Conservation (phyloP, 768 basidiomycete species). For the Coprinopsis marcescibilis region DNA sequence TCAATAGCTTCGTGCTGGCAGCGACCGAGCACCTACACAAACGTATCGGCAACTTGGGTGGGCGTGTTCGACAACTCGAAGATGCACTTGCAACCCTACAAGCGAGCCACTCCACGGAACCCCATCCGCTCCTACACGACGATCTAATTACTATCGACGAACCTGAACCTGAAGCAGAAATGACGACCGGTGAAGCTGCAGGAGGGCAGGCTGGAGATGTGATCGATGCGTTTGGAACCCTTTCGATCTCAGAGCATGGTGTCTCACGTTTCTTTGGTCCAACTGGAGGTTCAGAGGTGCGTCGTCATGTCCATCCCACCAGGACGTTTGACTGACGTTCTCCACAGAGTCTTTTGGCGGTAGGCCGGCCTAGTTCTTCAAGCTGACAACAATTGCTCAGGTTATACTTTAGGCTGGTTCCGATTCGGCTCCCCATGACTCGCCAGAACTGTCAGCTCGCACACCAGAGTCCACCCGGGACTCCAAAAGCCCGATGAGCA, state of each 20-base stretch:
- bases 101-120: slow-evolving; percentile 42
- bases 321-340: neutral
- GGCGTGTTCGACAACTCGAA: slow-evolving; percentile 54
- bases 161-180: slow-evolving; percentile 21
- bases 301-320: slow-evolving; percentile 17
- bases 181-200: slow-evolving; percentile 16
- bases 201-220: slow-evolving; percentile 29
- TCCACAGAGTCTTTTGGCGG: neutral
- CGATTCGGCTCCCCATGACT: slow-evolving; percentile 18
- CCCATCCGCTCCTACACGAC: slow-evolving; percentile 55
- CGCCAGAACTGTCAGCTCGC: slow-evolving; percentile 21
- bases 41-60: slow-evolving; percentile 45
- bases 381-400: neutral
- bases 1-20: slow-evolving; percentile 48
- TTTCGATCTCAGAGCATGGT: slow-evolving; percentile 55
- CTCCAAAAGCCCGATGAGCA: slow-evolving; percentile 15
- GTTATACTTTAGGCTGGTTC: neutral
- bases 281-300: slow-evolving; percentile 62
- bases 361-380: neutral
- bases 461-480: slow-evolving; percentile 16
- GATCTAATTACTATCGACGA: slow-evolving; percentile 37
- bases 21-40: slow-evolving; percentile 63
- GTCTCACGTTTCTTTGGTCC: slow-evolving; percentile 62
- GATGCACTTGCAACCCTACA: slow-evolving; percentile 53
- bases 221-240: slow-evolving; percentile 54